Percentiles rank a stretch among this genome's conserved stretches.
These are phyloP conservation scores for Knoxia roxburghii DNA, from an alignment of 257 asterid genomes.

Conservation along the genomic window DNA sequence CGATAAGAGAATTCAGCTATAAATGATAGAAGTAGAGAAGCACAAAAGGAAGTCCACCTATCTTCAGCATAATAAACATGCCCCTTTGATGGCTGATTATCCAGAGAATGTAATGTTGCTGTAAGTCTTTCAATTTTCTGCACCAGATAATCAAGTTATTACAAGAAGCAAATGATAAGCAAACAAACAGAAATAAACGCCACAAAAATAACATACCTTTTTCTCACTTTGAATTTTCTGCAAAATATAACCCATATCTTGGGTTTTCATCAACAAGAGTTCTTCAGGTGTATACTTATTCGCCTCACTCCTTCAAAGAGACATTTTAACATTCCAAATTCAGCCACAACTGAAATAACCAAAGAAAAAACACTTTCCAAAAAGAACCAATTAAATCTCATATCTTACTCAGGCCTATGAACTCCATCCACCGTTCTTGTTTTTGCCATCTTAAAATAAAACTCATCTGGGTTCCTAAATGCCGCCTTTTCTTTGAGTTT, in stretches of 20 bases:
- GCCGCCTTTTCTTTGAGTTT: conserved; percentile 90
- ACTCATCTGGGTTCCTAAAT: conserved; percentile 85
- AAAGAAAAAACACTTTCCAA: not conserved
- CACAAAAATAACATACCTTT: conserved; percentile 41
- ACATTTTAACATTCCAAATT: conserved; percentile 19
- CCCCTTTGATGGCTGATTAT: conserved; percentile 40
- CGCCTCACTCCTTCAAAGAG: conserved; percentile 57
- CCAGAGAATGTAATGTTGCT: conserved; percentile 50
- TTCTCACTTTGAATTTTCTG: conserved; percentile 90
- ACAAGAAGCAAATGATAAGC: not conserved
- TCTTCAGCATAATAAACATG: conserved; percentile 75
- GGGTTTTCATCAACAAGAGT: conserved; percentile 90
- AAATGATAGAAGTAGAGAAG: not conserved
- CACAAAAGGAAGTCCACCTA: conserved; percentile 40
- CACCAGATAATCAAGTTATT: conserved; percentile 18
- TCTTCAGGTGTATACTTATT: conserved; percentile 70
- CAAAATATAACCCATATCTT: conserved; percentile 70
- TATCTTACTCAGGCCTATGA: conserved; percentile 62
- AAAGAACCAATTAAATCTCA: not conserved
- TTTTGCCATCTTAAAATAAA: conserved; percentile 71
- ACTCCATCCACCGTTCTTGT: conserved; percentile 61
- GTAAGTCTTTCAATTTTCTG: conserved; percentile 79
- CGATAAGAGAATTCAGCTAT: not conserved
- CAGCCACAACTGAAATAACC: not conserved
- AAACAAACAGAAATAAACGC: not conserved